These are phyloP conservation scores for Epichloe hybrida DNA, from an alignment of 2,329 filamentous ascomycete genomes.

Conservation along the genomic window DNA sequence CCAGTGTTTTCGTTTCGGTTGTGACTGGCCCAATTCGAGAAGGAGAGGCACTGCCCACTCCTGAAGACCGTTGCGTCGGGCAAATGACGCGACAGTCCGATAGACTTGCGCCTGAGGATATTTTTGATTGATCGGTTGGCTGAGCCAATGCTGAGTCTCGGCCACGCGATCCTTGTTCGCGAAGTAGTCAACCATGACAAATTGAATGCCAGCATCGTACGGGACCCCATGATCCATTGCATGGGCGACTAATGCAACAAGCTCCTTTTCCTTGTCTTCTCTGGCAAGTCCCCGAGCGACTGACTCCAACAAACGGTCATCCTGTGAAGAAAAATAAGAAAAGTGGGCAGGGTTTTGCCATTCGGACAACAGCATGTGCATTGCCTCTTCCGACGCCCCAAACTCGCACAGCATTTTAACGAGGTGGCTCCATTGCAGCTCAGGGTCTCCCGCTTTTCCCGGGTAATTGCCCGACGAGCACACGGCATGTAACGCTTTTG, in stretches of 20 bases:
- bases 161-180: conserved; percentile 40
- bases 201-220: conserved; percentile 33
- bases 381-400: conserved; percentile 41
- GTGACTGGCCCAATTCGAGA: conserved; percentile 32
- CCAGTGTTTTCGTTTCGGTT: conserved; percentile 44
- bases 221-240: conserved; percentile 33
- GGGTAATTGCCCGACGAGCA: conserved; percentile 10
- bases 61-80: conserved; percentile 42
- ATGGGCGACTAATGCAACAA: conserved; percentile 41
- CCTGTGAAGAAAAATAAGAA: conserved; percentile 8
- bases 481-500: conserved; percentile 27
- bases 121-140: conserved; percentile 31
- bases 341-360: conserved; percentile 14
- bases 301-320: conserved; percentile 13
- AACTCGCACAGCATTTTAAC: conserved; percentile 35
- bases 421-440: conserved; percentile 18
- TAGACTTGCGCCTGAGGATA: conserved; percentile 13
- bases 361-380: conserved; percentile 25
- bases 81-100: conserved; percentile 30
- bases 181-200: conserved; percentile 49
- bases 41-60: conserved; percentile 52
- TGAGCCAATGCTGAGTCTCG: conserved; percentile 57
- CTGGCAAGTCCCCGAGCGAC: conserved; percentile 43
- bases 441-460: conserved; percentile 9
- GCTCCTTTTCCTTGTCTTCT: conserved; percentile 43